Percentiles rank a stretch among this genome's conserved stretches.
phyloP scores from a whole-genome alignment of 1,284 basidiomycete species.

The Melampsora larici-populina region DNA sequence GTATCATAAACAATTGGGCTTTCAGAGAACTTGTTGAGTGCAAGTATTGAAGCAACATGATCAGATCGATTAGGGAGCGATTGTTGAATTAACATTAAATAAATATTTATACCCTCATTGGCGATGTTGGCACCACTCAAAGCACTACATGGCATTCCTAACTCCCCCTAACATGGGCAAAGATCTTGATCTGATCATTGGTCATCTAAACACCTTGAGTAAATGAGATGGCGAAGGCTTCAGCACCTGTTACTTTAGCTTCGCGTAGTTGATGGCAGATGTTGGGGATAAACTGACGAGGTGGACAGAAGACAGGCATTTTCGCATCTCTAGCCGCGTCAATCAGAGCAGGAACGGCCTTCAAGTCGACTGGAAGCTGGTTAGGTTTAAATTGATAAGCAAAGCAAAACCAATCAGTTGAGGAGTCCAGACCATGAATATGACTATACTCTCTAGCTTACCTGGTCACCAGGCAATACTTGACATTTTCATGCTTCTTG shows the following conservation, averaged over 20 bases:
- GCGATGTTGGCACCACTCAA: constrained; percentile 63
- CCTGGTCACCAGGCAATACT: constrained; percentile 60
- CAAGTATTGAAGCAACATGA: not conserved
- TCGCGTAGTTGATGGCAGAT: constrained; percentile 43
- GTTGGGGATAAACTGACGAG: constrained; percentile 55
- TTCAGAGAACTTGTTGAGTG: constrained; percentile 55
- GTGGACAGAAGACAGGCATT: constrained; percentile 56
- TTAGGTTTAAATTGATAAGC: constrained; percentile 60
- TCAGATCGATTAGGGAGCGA: not conserved
- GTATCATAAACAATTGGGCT: constrained; percentile 61
- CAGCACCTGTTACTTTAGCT: constrained; percentile 30
- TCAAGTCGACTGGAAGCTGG: constrained; percentile 55
- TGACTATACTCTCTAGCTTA: constrained; percentile 51
- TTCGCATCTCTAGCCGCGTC: constrained; percentile 55
- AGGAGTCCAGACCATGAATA: constrained; percentile 56
- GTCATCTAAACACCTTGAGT: constrained; percentile 58
- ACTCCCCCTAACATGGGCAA: constrained; percentile 59
- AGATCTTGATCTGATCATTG: constrained; percentile 60
- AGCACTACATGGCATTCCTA: constrained; percentile 59
- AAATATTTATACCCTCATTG: constrained; percentile 54
- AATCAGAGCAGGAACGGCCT: constrained; percentile 52
- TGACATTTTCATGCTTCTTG: constrained; percentile 61
- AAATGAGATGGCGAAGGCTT: constrained; percentile 31
- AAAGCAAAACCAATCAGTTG: constrained; percentile 60
- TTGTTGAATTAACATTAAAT: not conserved